Evolutionary conservation across 1,139 yeast genomes (phyloP).

Genomic region (Blastobotrys aristatus): DNA sequence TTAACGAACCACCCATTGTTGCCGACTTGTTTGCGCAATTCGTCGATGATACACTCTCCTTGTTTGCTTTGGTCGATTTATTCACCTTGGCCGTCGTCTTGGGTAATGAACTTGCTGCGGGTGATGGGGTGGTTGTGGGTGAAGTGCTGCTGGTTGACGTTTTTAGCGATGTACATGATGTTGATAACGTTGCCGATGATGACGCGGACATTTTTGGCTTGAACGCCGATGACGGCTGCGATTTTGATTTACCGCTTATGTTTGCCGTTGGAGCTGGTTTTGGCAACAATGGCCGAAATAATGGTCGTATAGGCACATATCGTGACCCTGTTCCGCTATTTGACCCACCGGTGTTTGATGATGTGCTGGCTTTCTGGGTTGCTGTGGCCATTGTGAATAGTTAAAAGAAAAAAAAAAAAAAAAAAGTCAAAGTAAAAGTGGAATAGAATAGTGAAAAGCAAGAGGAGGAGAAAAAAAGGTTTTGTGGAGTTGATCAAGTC

Average conservation of each 20-base stretch:
- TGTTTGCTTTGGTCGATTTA: background rate
- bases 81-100: background rate
- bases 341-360: no score
- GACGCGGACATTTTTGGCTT: conserved; percentile 3
- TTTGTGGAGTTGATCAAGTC: no score
- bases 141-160: background rate
- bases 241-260: background rate
- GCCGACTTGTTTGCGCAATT: background rate
- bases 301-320: conserved; percentile 35
- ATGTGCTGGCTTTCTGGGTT: background rate
- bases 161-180: background rate
- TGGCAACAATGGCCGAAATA: conserved; percentile 36
- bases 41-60: background rate
- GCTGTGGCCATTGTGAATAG: background rate
- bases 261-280: conserved; percentile 26
- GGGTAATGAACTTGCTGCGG: background rate
- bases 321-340: no score
- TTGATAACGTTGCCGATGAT: conserved; percentile 2
- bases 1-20: background rate
- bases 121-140: background rate
- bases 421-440: background rate
- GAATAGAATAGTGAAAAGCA: background rate
- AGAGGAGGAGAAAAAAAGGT: background rate
- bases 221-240: background rate
- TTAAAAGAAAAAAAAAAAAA: no score